phyloP scores from a whole-genome alignment of 345 rosid genomes.

The Sisymbrium irio region DNA sequence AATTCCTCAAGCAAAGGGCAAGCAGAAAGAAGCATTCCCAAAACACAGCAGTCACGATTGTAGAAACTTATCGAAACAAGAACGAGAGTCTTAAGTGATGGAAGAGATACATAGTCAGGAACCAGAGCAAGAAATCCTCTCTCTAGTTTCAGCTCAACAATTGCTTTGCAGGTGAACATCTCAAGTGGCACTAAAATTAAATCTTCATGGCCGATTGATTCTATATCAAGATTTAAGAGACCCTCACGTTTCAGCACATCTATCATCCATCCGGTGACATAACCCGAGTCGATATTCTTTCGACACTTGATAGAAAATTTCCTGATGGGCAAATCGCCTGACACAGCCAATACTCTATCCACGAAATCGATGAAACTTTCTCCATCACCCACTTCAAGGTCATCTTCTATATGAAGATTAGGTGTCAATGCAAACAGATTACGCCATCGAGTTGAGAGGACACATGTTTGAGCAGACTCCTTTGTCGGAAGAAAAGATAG shows the following conservation, averaged over 20 bases:
- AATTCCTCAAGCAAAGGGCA: slow-evolving; percentile 3
- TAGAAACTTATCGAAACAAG: not conserved
- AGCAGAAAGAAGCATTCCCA: slow-evolving; percentile 6
- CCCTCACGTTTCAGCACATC: not conserved
- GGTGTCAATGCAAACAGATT: not conserved
- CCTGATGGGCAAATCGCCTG: not conserved
- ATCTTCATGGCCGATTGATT: not conserved
- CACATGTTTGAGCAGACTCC: not conserved
- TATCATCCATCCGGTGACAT: not conserved
- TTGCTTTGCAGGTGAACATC: slow-evolving; percentile 10
- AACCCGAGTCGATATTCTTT: not conserved
- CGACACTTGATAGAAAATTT: not conserved
- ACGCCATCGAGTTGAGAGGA: slow-evolving; percentile 12
- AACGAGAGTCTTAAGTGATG: not conserved
- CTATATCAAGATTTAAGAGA: not conserved
- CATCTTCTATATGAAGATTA: not conserved
- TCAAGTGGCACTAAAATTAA: not conserved
- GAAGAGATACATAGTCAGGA: slow-evolving; percentile 9
- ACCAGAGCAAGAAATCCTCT: not conserved
- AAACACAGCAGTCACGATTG: not conserved
- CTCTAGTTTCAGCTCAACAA: not conserved
- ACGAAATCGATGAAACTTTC: not conserved
- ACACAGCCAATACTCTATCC: not conserved
- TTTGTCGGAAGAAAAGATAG: not conserved
- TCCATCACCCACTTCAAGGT: not conserved